A percentile compares a stretch with the other conserved stretches of the same genome.
phyloP scores from a whole-genome alignment of 2,329 filamentous ascomycete genomes.

The Aureobasidium sp. region DNA sequence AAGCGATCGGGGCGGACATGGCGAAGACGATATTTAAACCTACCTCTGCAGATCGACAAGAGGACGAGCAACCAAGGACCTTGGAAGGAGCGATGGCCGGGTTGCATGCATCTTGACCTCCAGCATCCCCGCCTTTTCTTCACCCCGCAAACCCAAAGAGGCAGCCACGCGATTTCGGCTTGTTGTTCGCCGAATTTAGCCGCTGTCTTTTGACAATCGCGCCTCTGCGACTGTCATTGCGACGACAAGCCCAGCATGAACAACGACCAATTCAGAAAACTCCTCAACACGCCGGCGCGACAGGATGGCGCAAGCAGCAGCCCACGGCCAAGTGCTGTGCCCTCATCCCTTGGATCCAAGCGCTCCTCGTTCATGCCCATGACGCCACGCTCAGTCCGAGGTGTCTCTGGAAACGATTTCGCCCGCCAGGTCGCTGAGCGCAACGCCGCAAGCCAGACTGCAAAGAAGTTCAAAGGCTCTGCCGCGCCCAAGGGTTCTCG shows the following conservation, averaged over 20 bases:
- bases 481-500: constrained; percentile 75
- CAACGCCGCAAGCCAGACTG: constrained; percentile 43
- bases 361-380: constrained; percentile 58
- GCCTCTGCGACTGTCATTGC: neutral
- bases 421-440: constrained; percentile 75
- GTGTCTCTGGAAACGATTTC: constrained; percentile 55
- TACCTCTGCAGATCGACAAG: neutral
- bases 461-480: constrained; percentile 66
- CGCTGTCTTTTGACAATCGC: neutral
- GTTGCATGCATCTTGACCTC: neutral
- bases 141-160: neutral
- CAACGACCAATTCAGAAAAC: constrained; percentile 84
- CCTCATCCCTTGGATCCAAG: constrained; percentile 24
- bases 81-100: neutral
- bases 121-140: neutral
- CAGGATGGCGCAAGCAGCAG: constrained; percentile 25
- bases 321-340: constrained; percentile 26
- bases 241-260: constrained; percentile 55
- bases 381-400: constrained; percentile 70
- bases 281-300: constrained; percentile 48
- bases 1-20: neutral
- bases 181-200: constrained; percentile 3
- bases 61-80: neutral
- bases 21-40: neutral
- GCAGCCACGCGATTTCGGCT: constrained; percentile 3